Base-by-base conservation (phyloP, 192 early-diverging fungal genomes). In the Thamnidium elegans region DNA sequence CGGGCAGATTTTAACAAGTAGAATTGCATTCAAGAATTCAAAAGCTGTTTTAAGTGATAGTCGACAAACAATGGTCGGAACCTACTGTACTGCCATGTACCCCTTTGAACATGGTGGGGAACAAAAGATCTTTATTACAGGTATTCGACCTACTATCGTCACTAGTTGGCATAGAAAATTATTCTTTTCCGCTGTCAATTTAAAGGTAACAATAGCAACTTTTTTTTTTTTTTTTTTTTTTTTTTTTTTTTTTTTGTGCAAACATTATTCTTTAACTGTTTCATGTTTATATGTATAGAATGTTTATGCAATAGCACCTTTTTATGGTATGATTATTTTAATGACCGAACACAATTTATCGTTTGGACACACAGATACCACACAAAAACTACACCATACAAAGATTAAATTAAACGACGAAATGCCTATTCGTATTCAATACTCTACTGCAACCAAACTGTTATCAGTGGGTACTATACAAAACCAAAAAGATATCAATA, bases 301-400 rank as follows among this genome's bases (percentile, higher is more conserved):
- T 63, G 19, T 55, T 14, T n/a, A 20, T 21, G 59, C 74, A 45
- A 85, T 79, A 34, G 64, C 65, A 0, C 47, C 62, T 0, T 81
- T 80, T 32, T 79, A 84, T 1, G 70, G 80, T 34, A 79, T 84
- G 0, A 58, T 94, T 15, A 87, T 89, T 3, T 71, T 96, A 42
- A 87, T 84, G n/a, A 81, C 83, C 43, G 74, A 78, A 17, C 78
- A 67, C 11, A 64, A 74, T 0, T 75, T 97, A 10, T 78, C 79
- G 45, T 76, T 99, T 64, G 95, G 91, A 0, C 78, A 64, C 2
- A 86, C 95, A 3, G 92, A 99, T 58, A 78, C 85, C 5, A 88
- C 90, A 39, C 91, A 94, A 71, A 89, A 89, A 50, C 79, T 99
- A 19, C 96, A 99, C 64, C 78, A 94, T 48, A 81, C 81, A 10